Evolutionary conservation across 2,329 filamentous ascomycete species (phyloP).

Genomic region (Epichloe aotearoae): DNA sequence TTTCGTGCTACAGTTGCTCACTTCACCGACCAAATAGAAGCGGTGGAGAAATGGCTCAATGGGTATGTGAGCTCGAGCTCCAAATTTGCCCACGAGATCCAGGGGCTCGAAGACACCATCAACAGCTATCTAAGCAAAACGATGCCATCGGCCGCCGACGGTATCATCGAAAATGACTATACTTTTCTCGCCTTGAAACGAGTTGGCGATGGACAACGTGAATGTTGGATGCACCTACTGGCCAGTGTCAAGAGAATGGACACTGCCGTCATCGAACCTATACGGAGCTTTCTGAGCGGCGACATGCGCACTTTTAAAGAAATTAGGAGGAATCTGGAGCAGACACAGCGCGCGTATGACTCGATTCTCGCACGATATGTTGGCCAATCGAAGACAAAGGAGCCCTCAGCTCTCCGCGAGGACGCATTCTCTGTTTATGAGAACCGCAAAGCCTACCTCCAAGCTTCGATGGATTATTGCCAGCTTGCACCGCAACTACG

Average conservation of each 20-base stretch:
- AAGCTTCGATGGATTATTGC: conserved; percentile 87
- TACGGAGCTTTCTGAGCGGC: conserved; percentile 61
- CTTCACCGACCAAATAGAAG: conserved; percentile 84
- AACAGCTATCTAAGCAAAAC: conserved; percentile 64
- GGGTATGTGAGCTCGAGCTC: conserved; percentile 39
- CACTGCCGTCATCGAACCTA: conserved; percentile 62
- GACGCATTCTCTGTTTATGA: conserved; percentile 95
- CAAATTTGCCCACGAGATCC: conserved; percentile 47
- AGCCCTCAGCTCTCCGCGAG: conserved; percentile 78
- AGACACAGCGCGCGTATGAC: conserved; percentile 75
- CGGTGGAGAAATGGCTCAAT: conserved; percentile 83
- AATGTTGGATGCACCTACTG: conserved; percentile 73
- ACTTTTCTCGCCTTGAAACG: conserved; percentile 75
- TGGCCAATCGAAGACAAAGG: conserved; percentile 80
- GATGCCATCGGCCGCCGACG: conserved; percentile 67
- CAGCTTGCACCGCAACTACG: conserved; percentile 77
- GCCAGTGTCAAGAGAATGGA: conserved; percentile 68
- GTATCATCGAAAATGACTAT: conserved; percentile 88
- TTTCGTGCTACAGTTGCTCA: conserved; percentile 80
- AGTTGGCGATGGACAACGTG: conserved; percentile 72
- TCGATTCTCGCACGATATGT: conserved; percentile 69
- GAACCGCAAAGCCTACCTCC: conserved; percentile 78
- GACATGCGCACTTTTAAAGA: conserved; percentile 85
- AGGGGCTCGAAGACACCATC: conserved; percentile 65
- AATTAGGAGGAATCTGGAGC: conserved; percentile 59